Evolutionary conservation across 139 green algal species (phyloP).

Genomic region (Chlamydomonas sphaeroides): DNA sequence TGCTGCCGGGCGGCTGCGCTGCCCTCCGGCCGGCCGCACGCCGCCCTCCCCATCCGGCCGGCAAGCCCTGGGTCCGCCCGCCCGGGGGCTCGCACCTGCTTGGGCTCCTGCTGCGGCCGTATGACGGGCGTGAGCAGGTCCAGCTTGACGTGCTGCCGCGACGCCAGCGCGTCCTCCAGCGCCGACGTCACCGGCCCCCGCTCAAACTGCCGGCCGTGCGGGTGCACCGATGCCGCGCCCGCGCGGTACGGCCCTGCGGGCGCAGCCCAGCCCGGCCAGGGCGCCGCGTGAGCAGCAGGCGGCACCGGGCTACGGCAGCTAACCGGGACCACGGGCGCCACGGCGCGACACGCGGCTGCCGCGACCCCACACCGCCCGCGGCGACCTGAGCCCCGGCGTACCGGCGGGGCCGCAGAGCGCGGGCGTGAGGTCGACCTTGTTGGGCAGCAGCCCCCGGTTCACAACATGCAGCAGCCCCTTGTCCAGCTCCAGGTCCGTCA

Average conservation of each 20-base stretch:
- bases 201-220: slow-evolving; percentile 44
- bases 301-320: no score
- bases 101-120: slow-evolving; percentile 9
- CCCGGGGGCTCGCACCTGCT: slow-evolving; percentile 30
- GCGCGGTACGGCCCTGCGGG: slow-evolving; percentile 28
- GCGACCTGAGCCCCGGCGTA: no score
- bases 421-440: slow-evolving; percentile 56
- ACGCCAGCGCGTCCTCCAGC: slow-evolving; percentile 50
- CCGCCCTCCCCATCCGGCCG: no score
- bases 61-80: no score
- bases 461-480: slow-evolving; percentile 66
- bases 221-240: slow-evolving; percentile 15
- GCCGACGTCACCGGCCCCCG: slow-evolving; percentile 39
- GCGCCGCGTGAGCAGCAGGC: no score
- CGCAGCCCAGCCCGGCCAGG: no score
- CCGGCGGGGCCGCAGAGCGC: slow-evolving; percentile 38
- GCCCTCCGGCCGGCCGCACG: no score
- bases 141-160: slow-evolving; percentile 39
- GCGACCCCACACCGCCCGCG: no score
- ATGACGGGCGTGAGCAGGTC: slow-evolving; percentile 55
- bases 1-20: no score
- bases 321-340: no score
- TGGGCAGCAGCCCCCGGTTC: slow-evolving; percentile 60
- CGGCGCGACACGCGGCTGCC: no score
- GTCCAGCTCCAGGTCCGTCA: slow-evolving; percentile 51